Conservation (phyloP, 352 stramenopile species). For the Thalassiosira tumida region DNA sequence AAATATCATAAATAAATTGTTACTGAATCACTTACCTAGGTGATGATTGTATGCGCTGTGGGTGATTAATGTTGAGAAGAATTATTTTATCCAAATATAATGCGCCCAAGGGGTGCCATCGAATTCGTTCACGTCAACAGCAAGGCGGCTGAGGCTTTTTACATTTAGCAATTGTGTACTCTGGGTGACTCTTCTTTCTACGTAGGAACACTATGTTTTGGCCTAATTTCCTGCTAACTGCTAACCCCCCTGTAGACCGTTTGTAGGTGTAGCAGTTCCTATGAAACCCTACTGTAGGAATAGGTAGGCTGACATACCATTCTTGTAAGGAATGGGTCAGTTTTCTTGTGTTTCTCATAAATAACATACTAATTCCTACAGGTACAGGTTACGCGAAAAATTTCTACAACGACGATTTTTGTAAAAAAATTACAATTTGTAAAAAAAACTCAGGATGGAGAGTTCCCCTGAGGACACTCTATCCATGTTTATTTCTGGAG, state of each 20-base stretch:
- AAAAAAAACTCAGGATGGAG: background rate
- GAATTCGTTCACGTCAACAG: conserved; percentile 8
- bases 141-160: background rate
- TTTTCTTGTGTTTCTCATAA: conserved; percentile 5
- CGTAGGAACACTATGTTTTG: conserved; percentile 21
- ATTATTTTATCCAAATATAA: background rate
- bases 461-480: background rate
- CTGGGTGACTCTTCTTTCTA: background rate
- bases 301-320: conserved; percentile 1
- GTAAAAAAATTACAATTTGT: conserved; percentile 5
- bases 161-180: background rate
- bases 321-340: background rate
- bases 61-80: no score
- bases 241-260: background rate
- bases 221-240: background rate
- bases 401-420: background rate
- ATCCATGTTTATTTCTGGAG: no score
- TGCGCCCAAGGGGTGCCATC: conserved; percentile 7
- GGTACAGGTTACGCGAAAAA: conserved; percentile 1
- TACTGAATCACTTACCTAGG: no score
- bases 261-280: conserved; percentile 7
- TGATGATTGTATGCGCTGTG: no score
- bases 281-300: conserved; percentile 15
- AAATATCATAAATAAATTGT: no score
- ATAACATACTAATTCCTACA: conserved; percentile 23